A percentile compares a stretch with the other conserved stretches of the same genome.
phyloP scores from a whole-genome alignment of 495 filamentous ascomycete species.

The Talaromyces proteolyticus region DNA sequence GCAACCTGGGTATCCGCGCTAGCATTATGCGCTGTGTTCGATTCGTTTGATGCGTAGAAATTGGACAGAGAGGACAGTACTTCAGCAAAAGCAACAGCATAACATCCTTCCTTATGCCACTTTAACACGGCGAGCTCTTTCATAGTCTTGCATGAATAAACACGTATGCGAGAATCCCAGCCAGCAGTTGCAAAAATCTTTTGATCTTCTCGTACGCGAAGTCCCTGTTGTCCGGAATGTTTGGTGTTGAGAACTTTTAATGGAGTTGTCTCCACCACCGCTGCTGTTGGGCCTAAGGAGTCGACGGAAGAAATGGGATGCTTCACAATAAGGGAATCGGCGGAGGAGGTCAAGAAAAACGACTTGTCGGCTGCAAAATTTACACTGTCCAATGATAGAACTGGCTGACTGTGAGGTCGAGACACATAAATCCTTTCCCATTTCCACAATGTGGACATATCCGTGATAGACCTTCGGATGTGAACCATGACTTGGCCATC shows the following conservation, averaged over 20 bases:
- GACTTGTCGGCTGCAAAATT: slow-evolving; percentile 19
- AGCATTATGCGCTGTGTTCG: not conserved
- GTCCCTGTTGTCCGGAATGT: slow-evolving; percentile 82
- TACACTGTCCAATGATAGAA: slow-evolving; percentile 71
- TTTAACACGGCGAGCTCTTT: slow-evolving; percentile 90
- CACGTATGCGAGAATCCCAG: slow-evolving; percentile 77
- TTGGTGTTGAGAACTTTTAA: slow-evolving; percentile 65
- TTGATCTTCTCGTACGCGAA: slow-evolving; percentile 73
- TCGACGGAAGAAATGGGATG: slow-evolving; percentile 47
- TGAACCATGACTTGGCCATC: slow-evolving; percentile 68
- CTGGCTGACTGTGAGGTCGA: slow-evolving; percentile 72
- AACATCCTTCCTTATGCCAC: slow-evolving; percentile 90
- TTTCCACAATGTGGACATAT: slow-evolving; percentile 17
- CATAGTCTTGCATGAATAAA: slow-evolving; percentile 77
- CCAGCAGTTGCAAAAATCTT: slow-evolving; percentile 86
- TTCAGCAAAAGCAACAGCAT: slow-evolving; percentile 73
- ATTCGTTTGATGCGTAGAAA: not conserved
- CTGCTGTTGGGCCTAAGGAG: slow-evolving; percentile 9
- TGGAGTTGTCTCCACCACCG: slow-evolving; percentile 27
- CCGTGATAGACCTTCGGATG: slow-evolving; percentile 21
- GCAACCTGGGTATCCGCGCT: not conserved
- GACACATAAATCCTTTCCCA: slow-evolving; percentile 64
- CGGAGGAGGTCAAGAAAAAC: slow-evolving; percentile 76
- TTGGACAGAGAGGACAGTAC: slow-evolving; percentile 10
- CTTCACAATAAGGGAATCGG: slow-evolving; percentile 63